A percentile compares a stretch with the other conserved stretches of the same genome.
Conservation (phyloP, 306 rosid species). For the Malus sieversii region DNA sequence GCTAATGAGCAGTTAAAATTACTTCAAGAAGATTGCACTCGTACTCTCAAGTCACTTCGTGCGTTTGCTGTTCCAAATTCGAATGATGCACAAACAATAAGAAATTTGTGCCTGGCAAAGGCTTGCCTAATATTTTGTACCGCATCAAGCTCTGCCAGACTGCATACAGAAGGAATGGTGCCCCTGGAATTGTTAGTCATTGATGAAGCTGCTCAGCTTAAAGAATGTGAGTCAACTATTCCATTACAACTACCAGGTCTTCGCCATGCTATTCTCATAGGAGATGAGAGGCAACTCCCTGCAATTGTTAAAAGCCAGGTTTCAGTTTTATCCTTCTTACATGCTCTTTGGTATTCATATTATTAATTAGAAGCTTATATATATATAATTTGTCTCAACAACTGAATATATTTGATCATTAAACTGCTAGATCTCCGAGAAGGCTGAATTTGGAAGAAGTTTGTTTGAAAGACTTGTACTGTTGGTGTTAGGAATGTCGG, state of each 20-base stretch:
- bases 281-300: slow-evolving; percentile 38
- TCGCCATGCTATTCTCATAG: slow-evolving; percentile 30
- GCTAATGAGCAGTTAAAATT: neutral
- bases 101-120: slow-evolving; percentile 27
- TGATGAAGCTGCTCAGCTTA: too few species aligned
- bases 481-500: too few species aligned
- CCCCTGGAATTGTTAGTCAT: neutral
- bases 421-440: slow-evolving; percentile 7
- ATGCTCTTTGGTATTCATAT: neutral
- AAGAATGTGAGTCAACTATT: slow-evolving; percentile 39
- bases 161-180: neutral
- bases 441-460: slow-evolving; percentile 31
- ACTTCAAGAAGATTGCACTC: neutral
- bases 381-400: too few species aligned
- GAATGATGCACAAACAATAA: neutral
- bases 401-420: neutral
- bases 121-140: slow-evolving; percentile 48
- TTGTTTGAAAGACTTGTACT: slow-evolving; percentile 26
- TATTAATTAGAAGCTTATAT: neutral
- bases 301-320: slow-evolving; percentile 36
- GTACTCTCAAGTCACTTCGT: slow-evolving; percentile 16
- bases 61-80: slow-evolving; percentile 6
- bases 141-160: slow-evolving; percentile 20
- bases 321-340: neutral
- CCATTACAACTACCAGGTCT: slow-evolving; percentile 31